Conservation (phyloP, 305 asterid genomes). For the Nicotiana rustica region DNA sequence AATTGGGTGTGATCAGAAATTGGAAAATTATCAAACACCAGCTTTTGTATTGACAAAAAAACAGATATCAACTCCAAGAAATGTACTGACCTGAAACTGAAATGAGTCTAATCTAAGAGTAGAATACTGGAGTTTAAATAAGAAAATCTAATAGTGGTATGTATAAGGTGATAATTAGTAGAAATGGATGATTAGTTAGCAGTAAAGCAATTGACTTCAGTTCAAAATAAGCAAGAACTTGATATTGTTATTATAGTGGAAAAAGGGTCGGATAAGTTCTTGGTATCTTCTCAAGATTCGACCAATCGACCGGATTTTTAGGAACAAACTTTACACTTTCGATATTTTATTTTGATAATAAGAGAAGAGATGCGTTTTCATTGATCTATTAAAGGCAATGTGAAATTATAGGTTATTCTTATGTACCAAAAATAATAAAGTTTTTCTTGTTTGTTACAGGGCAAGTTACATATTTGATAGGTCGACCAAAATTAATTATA, state of each 20-base stretch:
- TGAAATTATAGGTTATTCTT: not conserved
- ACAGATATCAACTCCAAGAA: constrained; percentile 22
- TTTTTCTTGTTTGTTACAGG: not conserved
- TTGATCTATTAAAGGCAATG: not conserved
- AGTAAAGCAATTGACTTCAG: not conserved
- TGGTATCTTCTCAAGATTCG: constrained; percentile 2
- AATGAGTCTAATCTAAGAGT: not conserved
- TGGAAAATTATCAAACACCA: not conserved
- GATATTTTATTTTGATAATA: not conserved
- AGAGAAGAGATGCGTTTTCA: not conserved
- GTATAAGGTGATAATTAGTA: too few relatives aligned
- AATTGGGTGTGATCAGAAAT: not conserved
- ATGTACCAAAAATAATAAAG: too few relatives aligned
- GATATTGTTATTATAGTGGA: not conserved
- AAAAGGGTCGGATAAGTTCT: not conserved
- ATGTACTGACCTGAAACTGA: not conserved
- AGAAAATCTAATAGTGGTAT: not conserved
- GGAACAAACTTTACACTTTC: not conserved
- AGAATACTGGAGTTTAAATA: not conserved
- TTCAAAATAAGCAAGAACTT: not conserved
- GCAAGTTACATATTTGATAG: too few relatives aligned
- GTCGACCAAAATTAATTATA: too few relatives aligned
- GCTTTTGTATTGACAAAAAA: not conserved
- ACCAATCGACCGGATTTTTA: not conserved
- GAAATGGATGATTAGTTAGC: not conserved